Evolutionary conservation across 768 basidiomycete genomes (phyloP).

Genomic region (Cantharellus cinnabarinus): DNA sequence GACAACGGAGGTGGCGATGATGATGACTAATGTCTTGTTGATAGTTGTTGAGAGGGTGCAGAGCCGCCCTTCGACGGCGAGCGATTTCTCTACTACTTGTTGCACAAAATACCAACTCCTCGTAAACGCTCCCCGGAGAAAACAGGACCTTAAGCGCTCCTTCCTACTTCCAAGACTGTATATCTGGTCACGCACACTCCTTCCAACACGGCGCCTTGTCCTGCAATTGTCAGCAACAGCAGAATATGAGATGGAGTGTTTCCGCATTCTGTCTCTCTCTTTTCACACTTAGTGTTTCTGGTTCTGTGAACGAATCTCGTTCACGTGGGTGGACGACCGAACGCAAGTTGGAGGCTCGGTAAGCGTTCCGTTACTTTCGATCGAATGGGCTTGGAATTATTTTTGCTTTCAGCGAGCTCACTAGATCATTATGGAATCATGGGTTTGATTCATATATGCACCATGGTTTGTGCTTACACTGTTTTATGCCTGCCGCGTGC

Average conservation of each 20-base stretch:
- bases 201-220: neutral
- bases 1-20: neutral
- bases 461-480: conserved; percentile 29
- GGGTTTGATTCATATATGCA: conserved; percentile 80
- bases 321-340: neutral
- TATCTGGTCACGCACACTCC: neutral
- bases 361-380: neutral
- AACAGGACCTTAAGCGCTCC: no score
- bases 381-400: neutral
- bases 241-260: neutral
- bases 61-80: no score
- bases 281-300: neutral
- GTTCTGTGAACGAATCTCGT: neutral
- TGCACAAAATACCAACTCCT: no score
- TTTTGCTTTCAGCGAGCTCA: conserved; percentile 27
- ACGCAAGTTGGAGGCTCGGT: neutral
- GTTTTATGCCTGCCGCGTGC: conserved; percentile 4
- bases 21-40: neutral
- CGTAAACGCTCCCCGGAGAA: no score
- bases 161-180: neutral
- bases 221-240: neutral
- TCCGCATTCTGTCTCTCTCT: neutral
- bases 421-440: conserved; percentile 72
- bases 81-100: no score
- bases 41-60: no score